Evolutionary conservation across 805 yeast species (phyloP), one percentile per base, ranked within the genome.

Genomic region (Saturnispora galanensis): DNA sequence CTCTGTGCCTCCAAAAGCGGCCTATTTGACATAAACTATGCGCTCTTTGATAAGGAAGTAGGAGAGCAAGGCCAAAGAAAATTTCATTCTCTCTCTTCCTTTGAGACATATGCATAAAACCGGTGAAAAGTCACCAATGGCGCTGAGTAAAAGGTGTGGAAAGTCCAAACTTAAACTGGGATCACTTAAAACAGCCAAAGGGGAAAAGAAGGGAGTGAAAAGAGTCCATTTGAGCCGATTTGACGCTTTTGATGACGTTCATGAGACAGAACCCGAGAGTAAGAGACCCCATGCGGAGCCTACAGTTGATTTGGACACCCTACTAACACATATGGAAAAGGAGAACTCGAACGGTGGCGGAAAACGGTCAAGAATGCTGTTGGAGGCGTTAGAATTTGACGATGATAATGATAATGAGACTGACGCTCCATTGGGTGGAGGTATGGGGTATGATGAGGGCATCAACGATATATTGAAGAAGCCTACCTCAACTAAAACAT

Each of bases 401-500:
- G 50, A 54, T 10, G 48, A 47, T 4, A 67, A 60, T 3, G 55
- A 50, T 10, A 21, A 29, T 5, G 62, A 56, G 8, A 59, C 55
- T 3, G 62, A 63, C 17, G 71, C 68, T 15, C 63, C 57, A 10
- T 65, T 60, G 7, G 65, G 63, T n/a, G 39, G 26, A 21, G 26
- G 26, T 6, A 21, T 21, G 26, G 26, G 26, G 6, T 21, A 21
- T 21, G 26, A 21, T 6, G 26, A 21, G 26, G 26, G 26, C 8
- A 21, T 64, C 16, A 64, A 57, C 35, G 56, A 66, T 16, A 57
- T 68, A 1, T 65, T 69, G 41, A 54, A 70, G 38, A 63, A 65
- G 29, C 63, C 69, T 17, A 60, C 69, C 31, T 73, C 66, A 41
- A 69, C 67, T 52, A 74, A 81, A 52, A 70, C 69, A 31, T 63